Evolutionary conservation across 2,329 filamentous ascomycete species (phyloP), one percentile per base, ranked within the genome.

Genomic region (Penicillium fuscoglaucum): DNA sequence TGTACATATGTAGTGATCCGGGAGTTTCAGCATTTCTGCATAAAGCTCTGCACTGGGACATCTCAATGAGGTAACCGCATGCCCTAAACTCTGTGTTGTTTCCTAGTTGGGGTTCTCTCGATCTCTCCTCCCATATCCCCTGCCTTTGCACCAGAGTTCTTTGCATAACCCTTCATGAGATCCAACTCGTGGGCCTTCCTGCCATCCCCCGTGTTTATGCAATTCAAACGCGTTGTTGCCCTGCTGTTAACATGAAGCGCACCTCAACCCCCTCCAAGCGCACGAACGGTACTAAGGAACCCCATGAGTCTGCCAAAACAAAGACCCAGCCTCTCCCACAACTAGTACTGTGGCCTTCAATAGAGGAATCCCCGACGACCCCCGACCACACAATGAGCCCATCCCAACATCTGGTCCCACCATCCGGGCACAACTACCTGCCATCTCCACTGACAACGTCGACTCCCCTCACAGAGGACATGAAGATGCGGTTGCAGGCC

Each of bases 401-500:
- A 44, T 5, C 15, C 28, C 51, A 43, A 43, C 44, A 55, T 9
- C 59, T 58, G 41, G 47, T 37, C 70, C 64, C 73, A 64, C 62
- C 71, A 68, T 62, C 73, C 66, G 57, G 67, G 58, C 68, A 71
- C 52, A 66, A 67, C 61, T 66, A 71, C 60, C 70, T 61, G 54
- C 65, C 66, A 50, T 66, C 69, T 53, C 65, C 66, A 52, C 67
- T 70, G 61, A 17, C 26, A 29, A 58, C 57, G 58, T 50, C 52
- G 10, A 46, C 52, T 35, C 40, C 56, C 15, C 52, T 72, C 35
- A 88, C 90, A 68, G 88, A 91, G 39, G 83, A 86, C 3, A 89
- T 90, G 86, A 85, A 83, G 61, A 83, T 82, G 55, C 92, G 89
- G 89, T 78, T 91, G 24, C 76, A 83, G 55, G 86, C 89, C 53